Conservation (phyloP, 2,329 filamentous ascomycete genomes). For the Fusarium mundagurra region DNA sequence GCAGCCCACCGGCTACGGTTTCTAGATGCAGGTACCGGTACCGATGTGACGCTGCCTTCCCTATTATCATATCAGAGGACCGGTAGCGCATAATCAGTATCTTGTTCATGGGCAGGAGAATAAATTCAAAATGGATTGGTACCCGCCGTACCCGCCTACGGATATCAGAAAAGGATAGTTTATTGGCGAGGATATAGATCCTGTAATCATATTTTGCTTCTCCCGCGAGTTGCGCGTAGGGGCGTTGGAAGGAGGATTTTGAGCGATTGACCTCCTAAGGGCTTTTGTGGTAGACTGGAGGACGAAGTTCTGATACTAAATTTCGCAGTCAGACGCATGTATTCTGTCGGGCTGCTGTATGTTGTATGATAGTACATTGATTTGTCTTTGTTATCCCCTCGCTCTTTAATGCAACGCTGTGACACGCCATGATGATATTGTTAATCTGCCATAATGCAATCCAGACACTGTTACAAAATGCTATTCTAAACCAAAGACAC, state of each 20-base stretch:
- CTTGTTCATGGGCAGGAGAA: slow-evolving; percentile 6
- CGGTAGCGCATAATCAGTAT: slow-evolving; percentile 12
- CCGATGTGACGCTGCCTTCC: slow-evolving; percentile 43
- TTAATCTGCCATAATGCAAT: not conserved
- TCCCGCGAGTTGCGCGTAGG: slow-evolving; percentile 26
- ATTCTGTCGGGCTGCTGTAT: slow-evolving; percentile 35
- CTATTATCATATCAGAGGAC: slow-evolving; percentile 11
- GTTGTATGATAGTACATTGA: slow-evolving; percentile 49
- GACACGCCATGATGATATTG: slow-evolving; percentile 9
- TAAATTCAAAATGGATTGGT: slow-evolving; percentile 1
- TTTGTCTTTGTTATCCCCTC: slow-evolving; percentile 31
- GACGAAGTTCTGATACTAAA: slow-evolving; percentile 40
- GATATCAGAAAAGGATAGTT: slow-evolving; percentile 29
- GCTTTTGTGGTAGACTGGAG: slow-evolving; percentile 41
- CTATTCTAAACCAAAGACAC: not conserved
- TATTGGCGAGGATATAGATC: slow-evolving; percentile 40
- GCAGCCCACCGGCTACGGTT: slow-evolving; percentile 83
- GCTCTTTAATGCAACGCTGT: slow-evolving; percentile 7
- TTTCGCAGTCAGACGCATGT: slow-evolving; percentile 24
- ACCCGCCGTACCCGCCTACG: not conserved
- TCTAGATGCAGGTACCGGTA: slow-evolving; percentile 55
- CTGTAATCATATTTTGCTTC: slow-evolving; percentile 45
- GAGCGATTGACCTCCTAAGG: slow-evolving; percentile 36
- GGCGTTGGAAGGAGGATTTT: slow-evolving; percentile 33
- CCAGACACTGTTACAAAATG: not conserved